Conservation (phyloP, 1,139 yeast genomes). For the Taphrina pruni region DNA sequence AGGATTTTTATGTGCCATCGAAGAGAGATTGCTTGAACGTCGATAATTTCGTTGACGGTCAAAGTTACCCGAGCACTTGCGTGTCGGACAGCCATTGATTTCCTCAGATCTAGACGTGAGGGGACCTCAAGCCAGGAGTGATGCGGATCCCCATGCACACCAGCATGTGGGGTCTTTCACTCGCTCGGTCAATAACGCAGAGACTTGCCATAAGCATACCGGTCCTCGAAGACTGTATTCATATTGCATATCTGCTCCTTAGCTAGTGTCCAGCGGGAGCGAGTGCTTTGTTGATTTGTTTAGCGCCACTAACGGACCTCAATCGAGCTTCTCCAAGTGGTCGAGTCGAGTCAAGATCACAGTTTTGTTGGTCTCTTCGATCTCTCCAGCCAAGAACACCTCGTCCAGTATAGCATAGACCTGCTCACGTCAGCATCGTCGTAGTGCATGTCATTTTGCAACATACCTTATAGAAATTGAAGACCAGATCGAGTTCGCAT, state of each 20-base stretch:
- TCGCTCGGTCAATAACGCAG: too few species aligned
- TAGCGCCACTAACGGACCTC: neutral
- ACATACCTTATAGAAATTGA: constrained; percentile 67
- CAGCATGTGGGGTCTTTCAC: too few species aligned
- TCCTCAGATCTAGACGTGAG: too few species aligned
- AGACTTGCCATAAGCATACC: neutral
- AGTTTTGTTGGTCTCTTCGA: constrained; percentile 72
- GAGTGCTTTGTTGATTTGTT: neutral
- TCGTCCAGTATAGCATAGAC: constrained; percentile 75
- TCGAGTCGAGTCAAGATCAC: constrained; percentile 61
- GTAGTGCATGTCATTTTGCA: too few species aligned
- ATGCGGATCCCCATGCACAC: too few species aligned
- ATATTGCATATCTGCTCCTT: neutral
- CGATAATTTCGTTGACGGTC: too few species aligned
- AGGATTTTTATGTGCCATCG: too few species aligned
- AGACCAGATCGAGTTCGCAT: constrained; percentile 91
- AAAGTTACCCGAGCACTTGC: too few species aligned
- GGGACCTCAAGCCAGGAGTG: too few species aligned
- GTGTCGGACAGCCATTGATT: too few species aligned
- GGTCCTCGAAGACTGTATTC: neutral
- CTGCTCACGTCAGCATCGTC: constrained; percentile 26
- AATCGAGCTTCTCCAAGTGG: constrained; percentile 52
- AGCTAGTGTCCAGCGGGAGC: neutral
- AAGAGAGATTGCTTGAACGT: too few species aligned
- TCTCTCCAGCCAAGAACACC: constrained; percentile 76